Percentiles rank a stretch among this genome's conserved stretches.
phyloP scores from a whole-genome alignment of 805 yeast genomes.

The Starmera quercuum region DNA sequence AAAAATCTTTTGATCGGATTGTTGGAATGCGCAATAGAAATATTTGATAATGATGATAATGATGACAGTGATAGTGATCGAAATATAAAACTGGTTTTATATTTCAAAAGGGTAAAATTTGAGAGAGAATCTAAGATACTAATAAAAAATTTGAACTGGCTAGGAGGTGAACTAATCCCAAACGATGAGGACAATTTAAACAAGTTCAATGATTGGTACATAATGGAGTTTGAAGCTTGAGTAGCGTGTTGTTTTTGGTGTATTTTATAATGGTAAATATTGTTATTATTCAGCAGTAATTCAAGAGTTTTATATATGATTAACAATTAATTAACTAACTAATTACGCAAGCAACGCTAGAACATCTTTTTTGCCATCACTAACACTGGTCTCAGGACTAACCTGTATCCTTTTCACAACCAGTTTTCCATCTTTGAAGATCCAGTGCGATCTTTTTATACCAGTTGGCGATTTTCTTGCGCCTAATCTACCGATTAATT shows the following conservation, averaged over 20 bases:
- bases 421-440: conserved; percentile 72
- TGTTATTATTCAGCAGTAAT: too few species aligned
- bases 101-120: conserved; percentile 14
- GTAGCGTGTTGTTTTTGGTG: too few species aligned
- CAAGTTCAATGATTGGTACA: conserved; percentile 19
- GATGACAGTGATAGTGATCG: conserved; percentile 4
- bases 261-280: neutral
- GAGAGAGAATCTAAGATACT: conserved; percentile 17
- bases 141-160: conserved; percentile 19
- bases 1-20: conserved; percentile 17
- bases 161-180: conserved; percentile 16
- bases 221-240: conserved; percentile 22
- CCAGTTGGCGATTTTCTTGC: conserved; percentile 78
- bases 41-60: neutral
- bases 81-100: conserved; percentile 13
- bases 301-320: too few species aligned
- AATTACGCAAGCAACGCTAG: conserved; percentile 15
- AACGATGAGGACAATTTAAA: conserved; percentile 14
- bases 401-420: conserved; percentile 29
- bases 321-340: too few species aligned
- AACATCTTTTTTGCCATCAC: conserved; percentile 51
- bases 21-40: conserved; percentile 11
- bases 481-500: conserved; percentile 67
- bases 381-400: conserved; percentile 50
- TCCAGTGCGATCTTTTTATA: conserved; percentile 85